Base-by-base conservation (phyloP, 2,329 filamentous ascomycete species). In the Fusarium denticulatum region DNA sequence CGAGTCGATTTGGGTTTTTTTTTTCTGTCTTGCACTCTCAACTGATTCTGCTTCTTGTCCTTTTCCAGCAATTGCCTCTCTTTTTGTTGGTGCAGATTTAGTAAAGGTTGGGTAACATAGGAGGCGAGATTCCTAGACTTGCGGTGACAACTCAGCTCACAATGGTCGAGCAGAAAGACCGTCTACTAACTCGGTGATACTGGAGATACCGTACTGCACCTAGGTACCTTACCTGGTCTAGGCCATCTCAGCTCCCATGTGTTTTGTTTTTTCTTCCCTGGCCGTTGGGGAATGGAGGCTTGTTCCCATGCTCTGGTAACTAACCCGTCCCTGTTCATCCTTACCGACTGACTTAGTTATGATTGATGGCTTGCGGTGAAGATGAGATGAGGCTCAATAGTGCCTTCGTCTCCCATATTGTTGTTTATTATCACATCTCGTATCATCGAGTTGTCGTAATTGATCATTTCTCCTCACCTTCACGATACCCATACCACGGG, bases 381-480 rank as follows among this genome's bases (percentile, higher is more conserved):
- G 64, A 66, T 58, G 69, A 60, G 59, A 65, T 49, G 69, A 71
- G 55, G 46, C 43, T 60, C 56, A 59, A 57, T 63, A 62, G 62
- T 64, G n/a, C 32, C 50, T 61, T 64, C 46, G 39, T 52, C 49
- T 64, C 53, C 40, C 36, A 64, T 59, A 64, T 76, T 58, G 49
- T 67, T 67, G 67, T 37, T 50, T 52, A 55, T 69, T 42, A 34
- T 49, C 64, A 47, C 61, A 74, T 72, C 59, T 72, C 64, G 69
- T 52, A 57, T 71, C 45, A 42, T 71, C 34, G 20, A 39, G 13
- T 67, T 60, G 70, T 77, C 70, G 73, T 77, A 77, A 72, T 76
- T 50, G 62, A 70, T 78, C 77, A 78, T 77, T 78, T 78, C 72
- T 77, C 32, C 50, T 64, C 42, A 65, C 37, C 32, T 49, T 67